Conservation (phyloP, 2,329 filamentous ascomycete genomes). For the Xylariaceae sp. region DNA sequence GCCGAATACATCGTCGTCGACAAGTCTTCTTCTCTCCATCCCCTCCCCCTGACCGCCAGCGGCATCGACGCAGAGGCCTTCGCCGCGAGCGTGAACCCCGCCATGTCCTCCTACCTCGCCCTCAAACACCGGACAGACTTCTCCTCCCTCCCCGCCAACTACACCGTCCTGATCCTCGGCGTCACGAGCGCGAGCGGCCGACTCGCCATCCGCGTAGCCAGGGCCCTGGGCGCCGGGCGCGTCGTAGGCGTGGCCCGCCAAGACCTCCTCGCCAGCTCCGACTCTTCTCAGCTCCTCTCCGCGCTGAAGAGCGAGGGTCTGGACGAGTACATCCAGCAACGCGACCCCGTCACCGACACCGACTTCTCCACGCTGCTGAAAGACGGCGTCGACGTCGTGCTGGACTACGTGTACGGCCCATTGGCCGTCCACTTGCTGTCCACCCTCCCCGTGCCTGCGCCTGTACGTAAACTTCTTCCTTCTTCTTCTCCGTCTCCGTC, state of each 20-base stretch:
- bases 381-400: conserved; percentile 48
- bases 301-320: conserved; percentile 37
- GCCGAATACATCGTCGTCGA: conserved; percentile 44
- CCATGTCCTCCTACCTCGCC: conserved; percentile 54
- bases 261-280: conserved; percentile 36
- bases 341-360: conserved; percentile 33
- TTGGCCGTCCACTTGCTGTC: conserved; percentile 37
- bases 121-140: conserved; percentile 43
- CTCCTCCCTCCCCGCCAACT: conserved; percentile 34
- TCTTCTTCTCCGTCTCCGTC: too few species aligned
- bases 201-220: conserved; percentile 44
- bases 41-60: conserved; percentile 36
- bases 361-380: conserved; percentile 43
- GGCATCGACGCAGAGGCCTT: conserved; percentile 42
- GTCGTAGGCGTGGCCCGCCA: conserved; percentile 48
- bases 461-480: too few species aligned
- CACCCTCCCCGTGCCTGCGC: conserved; percentile 35
- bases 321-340: conserved; percentile 41
- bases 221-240: conserved; percentile 41
- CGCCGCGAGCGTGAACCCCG: conserved; percentile 51
- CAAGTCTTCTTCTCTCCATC: too few species aligned
- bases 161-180: conserved; percentile 47
- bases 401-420: conserved; percentile 53
- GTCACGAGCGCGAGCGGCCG: conserved; percentile 48
- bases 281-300: too few species aligned